Base-by-base conservation (phyloP, 108 stramenopile genomes). In the Cyclotella choctawhatcheeana region DNA sequence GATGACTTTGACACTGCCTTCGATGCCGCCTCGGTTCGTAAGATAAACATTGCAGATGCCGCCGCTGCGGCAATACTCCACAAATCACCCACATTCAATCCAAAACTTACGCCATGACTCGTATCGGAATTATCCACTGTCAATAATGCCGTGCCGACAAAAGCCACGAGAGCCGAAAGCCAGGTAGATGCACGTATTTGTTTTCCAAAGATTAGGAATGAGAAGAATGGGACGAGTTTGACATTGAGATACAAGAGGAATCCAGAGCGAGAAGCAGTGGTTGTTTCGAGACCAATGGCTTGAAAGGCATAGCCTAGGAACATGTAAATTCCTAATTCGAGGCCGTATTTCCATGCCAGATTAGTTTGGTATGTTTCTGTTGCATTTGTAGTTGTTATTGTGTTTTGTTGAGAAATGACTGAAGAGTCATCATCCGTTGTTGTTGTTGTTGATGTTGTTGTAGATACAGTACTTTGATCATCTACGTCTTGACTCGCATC, bases 201-300 rank as follows among this genome's bases (percentile, higher is more conserved):
- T 56, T 83, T 69, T 1, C 86, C 89, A 35, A 88, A 80, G 45
- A 95, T 64, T 25, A 91, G 30, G 30, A 56, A 76, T 1, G 86
- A 86, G 68, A 96, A 84, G 58, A 96, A 84, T 20, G 94, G 94
- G 5, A 96, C 95, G 66, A 96, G 83, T 67, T 96, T 96, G 32
- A 93, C 92, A 73, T 96, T 96, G 35, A 96, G 71, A 69, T 96
- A 96, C 21, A 93, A 67, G 21, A 96, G 74, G 64, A 96, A 93
- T 3, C 91, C 95, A 0, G 89, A 91, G 26, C 90, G 82, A 44
- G 88, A 88, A 10, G 95, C 95, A 12, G 92, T 93, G 21, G 91
- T 96, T 3, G 79, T 86, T 50, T 86, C 83, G 1, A 96, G 74
- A 4, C 92, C 92, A 71, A 96, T 82, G 40, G 95, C 89, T 81